Conservation (phyloP, 345 rosid genomes). For the Zanthoxylum bungeanum region DNA sequence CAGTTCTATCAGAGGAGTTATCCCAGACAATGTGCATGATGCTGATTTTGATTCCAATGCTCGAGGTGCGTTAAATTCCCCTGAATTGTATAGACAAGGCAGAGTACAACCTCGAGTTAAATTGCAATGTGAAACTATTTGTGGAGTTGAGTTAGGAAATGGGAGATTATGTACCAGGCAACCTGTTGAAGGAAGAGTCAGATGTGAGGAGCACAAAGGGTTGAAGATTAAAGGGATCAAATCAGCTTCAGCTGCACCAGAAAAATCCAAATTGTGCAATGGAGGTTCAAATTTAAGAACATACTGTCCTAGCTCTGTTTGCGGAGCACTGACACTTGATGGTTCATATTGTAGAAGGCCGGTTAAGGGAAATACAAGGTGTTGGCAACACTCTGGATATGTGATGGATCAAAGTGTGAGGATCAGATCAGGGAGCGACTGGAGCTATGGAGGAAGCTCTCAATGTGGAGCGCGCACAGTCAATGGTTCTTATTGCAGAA, state of each 20-base stretch:
- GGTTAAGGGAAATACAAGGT: conserved; percentile 8
- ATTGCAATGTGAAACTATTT: conserved; percentile 18
- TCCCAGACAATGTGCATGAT: not conserved
- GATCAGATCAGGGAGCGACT: not conserved
- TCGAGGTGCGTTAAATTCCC: not conserved
- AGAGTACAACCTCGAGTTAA: not conserved
- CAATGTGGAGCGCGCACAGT: conserved; percentile 48
- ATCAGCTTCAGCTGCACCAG: conserved; percentile 14
- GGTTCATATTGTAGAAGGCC: conserved; percentile 10
- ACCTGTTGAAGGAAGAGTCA: conserved; percentile 51
- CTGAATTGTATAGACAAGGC: not conserved
- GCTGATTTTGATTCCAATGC: conserved; percentile 1
- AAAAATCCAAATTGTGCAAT: not conserved
- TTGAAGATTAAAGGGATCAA: conserved; percentile 39
- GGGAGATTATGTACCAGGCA: conserved; percentile 44
- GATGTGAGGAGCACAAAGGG: conserved; percentile 69
- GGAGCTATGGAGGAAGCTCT: conserved; percentile 5
- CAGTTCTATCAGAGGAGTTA: too few species aligned
- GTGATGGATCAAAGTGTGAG: not conserved
- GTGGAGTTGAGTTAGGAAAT: conserved; percentile 52
- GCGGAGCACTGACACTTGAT: not conserved
- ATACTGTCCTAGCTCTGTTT: not conserved
- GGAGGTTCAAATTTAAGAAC: not conserved
- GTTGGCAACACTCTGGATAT: conserved; percentile 3
- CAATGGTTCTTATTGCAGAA: conserved; percentile 45